Evolutionary conservation across 306 rosid genomes (phyloP), one percentile per base, ranked within the genome.

Genomic region (Hippophae tibetana): DNA sequence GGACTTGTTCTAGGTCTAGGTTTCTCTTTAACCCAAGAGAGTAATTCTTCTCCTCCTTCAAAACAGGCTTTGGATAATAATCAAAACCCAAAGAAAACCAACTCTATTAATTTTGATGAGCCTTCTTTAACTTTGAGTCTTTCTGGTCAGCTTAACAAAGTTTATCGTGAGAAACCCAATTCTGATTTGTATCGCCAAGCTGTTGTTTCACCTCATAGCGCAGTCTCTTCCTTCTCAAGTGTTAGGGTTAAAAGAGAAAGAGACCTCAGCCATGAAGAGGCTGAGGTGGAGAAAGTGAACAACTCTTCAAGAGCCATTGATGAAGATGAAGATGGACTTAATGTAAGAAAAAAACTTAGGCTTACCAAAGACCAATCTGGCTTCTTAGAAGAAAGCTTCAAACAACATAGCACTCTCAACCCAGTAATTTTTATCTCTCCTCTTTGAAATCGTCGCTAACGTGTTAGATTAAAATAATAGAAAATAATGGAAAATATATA

Each of bases 331-430:
- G 97, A 88, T 52, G 99, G 73, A 26, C 41, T 56, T 47, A 93
- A 82, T 86, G 82, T 89, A 27, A 88, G 97, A 56, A 93, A 93
- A 78, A 93, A 93, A 45, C 94, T 93, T 53, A 61, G 99, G 51
- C 97, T 93, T 43, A 86, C 89, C 62, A 93, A 88, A 45, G 80
- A 93, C 43, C 99, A 93, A 66, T 86, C 99, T 18, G 86, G 89
- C 13, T 76, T 93, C 8, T 78, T 93, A 7, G 99, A 93, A 49
- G 87, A 93, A 57, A 93, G 99, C 72, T 93, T 93, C 94, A 88
- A 93, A 67, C 86, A 75, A 42, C 88, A 88, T 57, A 93, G 94
- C 89, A 88, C 95, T 58, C 97, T 93, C 78, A 93, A 93, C 51
- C 97, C 97, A 47, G 99, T 93, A 78, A 89, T 25, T 63, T 41